Evolutionary conservation across 164 flowering plant species (phyloP).

Genomic region (Magnolia changhungtana): DNA sequence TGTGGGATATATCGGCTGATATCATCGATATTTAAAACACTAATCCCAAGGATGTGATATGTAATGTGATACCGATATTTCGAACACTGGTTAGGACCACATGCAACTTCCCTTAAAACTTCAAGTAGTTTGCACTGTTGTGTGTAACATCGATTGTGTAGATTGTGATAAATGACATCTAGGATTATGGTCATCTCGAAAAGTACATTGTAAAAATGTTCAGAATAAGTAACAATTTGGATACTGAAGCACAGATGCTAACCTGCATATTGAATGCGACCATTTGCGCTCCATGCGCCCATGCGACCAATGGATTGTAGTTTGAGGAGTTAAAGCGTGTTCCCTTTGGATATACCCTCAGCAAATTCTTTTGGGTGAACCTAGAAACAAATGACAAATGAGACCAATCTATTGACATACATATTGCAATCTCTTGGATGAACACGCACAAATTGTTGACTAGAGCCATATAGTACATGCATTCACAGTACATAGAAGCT

Average conservation of each 20-base stretch:
- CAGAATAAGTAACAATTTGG: neutral
- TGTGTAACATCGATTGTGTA: no score
- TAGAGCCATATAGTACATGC: neutral
- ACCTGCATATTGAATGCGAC: slow-evolving; percentile 24
- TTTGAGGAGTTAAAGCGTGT: slow-evolving; percentile 19
- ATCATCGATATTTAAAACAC: no score
- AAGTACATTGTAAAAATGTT: neutral
- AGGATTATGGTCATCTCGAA: neutral
- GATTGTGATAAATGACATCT: neutral
- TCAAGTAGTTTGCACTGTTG: no score
- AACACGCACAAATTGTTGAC: neutral
- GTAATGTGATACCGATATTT: no score
- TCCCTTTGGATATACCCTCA: slow-evolving; percentile 18
- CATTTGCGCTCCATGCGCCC: slow-evolving; percentile 21
- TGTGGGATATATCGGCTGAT: no score
- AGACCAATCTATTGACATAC: neutral
- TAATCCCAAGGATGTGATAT: no score
- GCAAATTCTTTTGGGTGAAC: slow-evolving; percentile 15
- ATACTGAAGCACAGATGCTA: neutral
- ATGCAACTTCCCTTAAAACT: no score
- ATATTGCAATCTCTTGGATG: neutral
- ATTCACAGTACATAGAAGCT: neutral
- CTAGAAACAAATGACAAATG: slow-evolving; percentile 4
- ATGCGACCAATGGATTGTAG: slow-evolving; percentile 17
- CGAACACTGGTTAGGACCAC: no score